Percentiles rank a stretch among this genome's conserved stretches.
These are phyloP conservation scores for Lodderomyces margitis DNA, from an alignment of 1,139 yeast genomes.

Conservation along the genomic window DNA sequence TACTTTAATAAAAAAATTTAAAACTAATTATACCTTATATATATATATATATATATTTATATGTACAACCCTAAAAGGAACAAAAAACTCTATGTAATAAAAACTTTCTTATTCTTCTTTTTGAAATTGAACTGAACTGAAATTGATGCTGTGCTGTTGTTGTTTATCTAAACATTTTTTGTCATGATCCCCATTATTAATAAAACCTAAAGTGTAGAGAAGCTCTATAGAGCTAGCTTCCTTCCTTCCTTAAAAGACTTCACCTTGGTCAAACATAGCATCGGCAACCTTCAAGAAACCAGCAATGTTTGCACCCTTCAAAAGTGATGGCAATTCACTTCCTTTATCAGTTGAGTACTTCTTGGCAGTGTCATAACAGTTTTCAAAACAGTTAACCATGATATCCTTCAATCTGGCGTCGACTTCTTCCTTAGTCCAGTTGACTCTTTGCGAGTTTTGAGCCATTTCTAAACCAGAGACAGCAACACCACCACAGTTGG, in stretches of 20 bases:
- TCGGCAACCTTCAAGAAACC: slow-evolving; percentile 98
- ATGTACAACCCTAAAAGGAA: background rate
- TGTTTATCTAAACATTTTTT: background rate
- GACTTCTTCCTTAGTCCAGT: slow-evolving; percentile 87
- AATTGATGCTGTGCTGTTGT: background rate
- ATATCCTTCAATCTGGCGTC: slow-evolving; percentile 83
- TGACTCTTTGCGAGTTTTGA: slow-evolving; percentile 92
- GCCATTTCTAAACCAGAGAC: slow-evolving; percentile 99
- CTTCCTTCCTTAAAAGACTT: slow-evolving; percentile 51
- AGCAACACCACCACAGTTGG: slow-evolving; percentile 99
- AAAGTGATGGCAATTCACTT: slow-evolving; percentile 78
- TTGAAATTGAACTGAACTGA: no score
- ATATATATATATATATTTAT: background rate
- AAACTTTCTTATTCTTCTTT: background rate
- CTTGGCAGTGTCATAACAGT: slow-evolving; percentile 85
- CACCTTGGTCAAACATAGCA: slow-evolving; percentile 98
- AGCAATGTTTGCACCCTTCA: slow-evolving; percentile 98
- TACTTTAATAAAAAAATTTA: no score
- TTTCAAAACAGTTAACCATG: slow-evolving; percentile 91
- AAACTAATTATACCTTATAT: background rate
- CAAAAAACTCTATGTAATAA: background rate
- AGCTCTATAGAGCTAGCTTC: background rate
- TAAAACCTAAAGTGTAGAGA: no score
- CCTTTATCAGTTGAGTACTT: slow-evolving; percentile 72
- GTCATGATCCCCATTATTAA: background rate